phyloP scores from a whole-genome alignment of 805 yeast genomes.

The Sporopachydermia lactativora region DNA sequence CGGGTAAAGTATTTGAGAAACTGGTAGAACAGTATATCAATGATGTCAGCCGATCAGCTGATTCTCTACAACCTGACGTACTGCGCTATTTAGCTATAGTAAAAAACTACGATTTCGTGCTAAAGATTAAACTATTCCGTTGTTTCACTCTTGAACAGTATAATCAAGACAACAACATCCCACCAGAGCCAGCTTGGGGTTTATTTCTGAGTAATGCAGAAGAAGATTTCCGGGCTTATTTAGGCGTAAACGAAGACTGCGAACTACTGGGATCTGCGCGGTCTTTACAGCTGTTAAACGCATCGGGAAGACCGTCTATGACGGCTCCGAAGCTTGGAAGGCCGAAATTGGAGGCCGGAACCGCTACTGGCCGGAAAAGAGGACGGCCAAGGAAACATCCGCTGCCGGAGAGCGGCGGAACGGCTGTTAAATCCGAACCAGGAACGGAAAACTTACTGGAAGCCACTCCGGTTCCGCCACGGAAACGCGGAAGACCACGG shows the following conservation, averaged over 20 bases:
- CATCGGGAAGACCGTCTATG: not conserved
- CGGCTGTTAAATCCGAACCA: not conserved
- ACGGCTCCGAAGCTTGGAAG: no score
- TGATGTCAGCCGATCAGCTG: not conserved
- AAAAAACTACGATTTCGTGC: not conserved
- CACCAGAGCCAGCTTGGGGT: not conserved
- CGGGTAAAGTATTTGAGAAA: not conserved
- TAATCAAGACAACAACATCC: not conserved
- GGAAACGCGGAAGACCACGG: no score
- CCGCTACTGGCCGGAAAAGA: not conserved
- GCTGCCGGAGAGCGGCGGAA: no score
- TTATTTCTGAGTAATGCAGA: not conserved
- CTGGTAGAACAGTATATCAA: not conserved
- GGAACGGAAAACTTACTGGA: not conserved
- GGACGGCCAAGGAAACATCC: constrained; percentile 1
- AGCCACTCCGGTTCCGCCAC: no score
- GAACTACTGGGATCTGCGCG: not conserved
- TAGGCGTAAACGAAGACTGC: not conserved
- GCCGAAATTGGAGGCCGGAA: not conserved
- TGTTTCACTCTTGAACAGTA: not conserved
- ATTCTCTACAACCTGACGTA: not conserved
- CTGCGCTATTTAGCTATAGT: not conserved
- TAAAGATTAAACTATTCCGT: not conserved
- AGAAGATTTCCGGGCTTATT: not conserved
- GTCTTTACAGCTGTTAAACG: constrained; percentile 1